Evolutionary conservation across 495 filamentous ascomycete species (phyloP).

Genomic region (Lophiotrema nucula): DNA sequence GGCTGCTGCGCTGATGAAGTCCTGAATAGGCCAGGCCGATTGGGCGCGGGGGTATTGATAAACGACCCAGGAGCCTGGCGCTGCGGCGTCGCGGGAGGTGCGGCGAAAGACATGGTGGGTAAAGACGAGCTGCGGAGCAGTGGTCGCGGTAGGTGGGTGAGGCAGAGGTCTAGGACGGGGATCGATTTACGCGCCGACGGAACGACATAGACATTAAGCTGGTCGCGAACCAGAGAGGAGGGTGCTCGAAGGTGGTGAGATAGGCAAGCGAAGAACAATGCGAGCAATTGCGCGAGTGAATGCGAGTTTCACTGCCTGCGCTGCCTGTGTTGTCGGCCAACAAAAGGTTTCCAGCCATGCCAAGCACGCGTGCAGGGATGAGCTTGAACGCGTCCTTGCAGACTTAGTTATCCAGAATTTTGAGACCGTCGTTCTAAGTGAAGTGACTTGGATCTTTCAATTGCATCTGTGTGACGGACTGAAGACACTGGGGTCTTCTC

Average conservation of each 20-base stretch:
- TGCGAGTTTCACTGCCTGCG: background rate
- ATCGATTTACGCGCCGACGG: slow-evolving; percentile 18
- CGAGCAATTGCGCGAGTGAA: slow-evolving; percentile 20
- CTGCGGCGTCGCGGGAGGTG: slow-evolving; percentile 24
- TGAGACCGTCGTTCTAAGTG: no score
- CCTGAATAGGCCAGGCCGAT: slow-evolving; percentile 28
- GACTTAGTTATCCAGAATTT: slow-evolving; percentile 4
- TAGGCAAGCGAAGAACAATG: background rate
- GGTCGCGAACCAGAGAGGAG: background rate
- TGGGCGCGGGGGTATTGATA: slow-evolving; percentile 40
- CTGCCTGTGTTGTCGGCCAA: background rate
- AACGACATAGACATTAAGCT: slow-evolving; percentile 14
- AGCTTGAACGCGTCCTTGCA: background rate
- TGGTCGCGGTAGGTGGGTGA: slow-evolving; percentile 8
- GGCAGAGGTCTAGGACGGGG: slow-evolving; percentile 8
- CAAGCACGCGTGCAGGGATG: slow-evolving; percentile 7
- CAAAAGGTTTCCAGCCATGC: slow-evolving; percentile 8
- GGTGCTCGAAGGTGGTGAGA: background rate
- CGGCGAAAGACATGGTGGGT: slow-evolving; percentile 10
- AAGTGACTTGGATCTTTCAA: no score
- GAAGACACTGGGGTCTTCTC: no score
- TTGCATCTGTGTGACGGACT: no score
- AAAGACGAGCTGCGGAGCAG: background rate
- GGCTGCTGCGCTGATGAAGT: slow-evolving; percentile 13
- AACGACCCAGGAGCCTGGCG: slow-evolving; percentile 36